Conservation (phyloP, 441 rosid species). For the Oxalis stricta region DNA sequence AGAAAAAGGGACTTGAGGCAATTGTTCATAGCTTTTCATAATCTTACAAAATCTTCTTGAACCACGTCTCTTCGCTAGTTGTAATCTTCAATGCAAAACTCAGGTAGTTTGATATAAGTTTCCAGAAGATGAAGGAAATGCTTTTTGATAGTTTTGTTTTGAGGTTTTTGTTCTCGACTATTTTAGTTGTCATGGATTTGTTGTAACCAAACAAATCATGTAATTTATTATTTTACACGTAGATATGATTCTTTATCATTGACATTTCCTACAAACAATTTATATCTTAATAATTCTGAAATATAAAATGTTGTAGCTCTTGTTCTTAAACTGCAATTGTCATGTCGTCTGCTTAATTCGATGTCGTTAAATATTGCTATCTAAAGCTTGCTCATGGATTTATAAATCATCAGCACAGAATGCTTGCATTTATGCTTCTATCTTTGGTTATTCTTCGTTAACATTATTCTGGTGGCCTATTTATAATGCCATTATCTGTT, state of each 20-base stretch:
- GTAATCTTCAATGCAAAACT: constrained; percentile 11
- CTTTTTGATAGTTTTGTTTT: constrained; percentile 2
- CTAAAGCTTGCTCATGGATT: too few species aligned
- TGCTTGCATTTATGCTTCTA: too few species aligned
- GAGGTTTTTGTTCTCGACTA: constrained; percentile 3
- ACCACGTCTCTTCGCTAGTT: constrained; percentile 5
- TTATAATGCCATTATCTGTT: too few species aligned
- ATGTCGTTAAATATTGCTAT: too few species aligned
- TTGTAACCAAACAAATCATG: constrained; percentile 16
- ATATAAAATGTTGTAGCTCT: too few species aligned
- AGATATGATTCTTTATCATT: constrained; percentile 8
- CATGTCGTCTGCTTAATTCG: too few species aligned
- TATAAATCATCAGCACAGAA: too few species aligned
- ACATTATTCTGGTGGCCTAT: too few species aligned
- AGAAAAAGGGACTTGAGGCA: constrained; percentile 5
- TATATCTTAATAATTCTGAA: too few species aligned
- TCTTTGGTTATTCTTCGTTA: too few species aligned
- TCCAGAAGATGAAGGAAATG: constrained; percentile 2
- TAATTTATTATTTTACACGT: constrained; percentile 15
- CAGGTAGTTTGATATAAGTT: constrained; percentile 1
- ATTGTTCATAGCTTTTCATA: constrained; percentile 13
- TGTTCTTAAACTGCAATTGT: too few species aligned
- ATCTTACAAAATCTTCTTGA: constrained; percentile 15
- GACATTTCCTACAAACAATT: not conserved
- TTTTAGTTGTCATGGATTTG: constrained; percentile 8